Evolutionary conservation across 805 yeast genomes (phyloP).

Genomic region (Cyberlindnera subsufficiens): DNA sequence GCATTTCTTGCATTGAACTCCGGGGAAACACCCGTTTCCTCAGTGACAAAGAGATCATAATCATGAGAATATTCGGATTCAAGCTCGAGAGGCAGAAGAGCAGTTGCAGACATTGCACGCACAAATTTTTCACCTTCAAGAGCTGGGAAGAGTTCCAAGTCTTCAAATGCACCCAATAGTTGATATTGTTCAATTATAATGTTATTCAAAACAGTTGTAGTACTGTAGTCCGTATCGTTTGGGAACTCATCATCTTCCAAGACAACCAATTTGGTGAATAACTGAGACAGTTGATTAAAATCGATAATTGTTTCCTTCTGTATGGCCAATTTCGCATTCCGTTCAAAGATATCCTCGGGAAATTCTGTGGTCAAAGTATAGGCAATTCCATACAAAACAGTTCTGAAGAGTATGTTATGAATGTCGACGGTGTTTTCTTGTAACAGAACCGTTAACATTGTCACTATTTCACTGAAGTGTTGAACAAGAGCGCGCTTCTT

Average conservation of each 20-base stretch:
- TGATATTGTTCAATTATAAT: slow-evolving; percentile 30
- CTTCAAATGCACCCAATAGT: slow-evolving; percentile 23
- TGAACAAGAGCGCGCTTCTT: slow-evolving; percentile 25
- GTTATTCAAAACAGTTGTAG: slow-evolving; percentile 13
- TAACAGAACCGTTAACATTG: slow-evolving; percentile 10
- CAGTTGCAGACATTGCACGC: slow-evolving; percentile 12
- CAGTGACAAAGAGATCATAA: slow-evolving; percentile 64
- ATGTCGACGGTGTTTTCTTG: slow-evolving; percentile 8
- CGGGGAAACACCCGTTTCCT: slow-evolving; percentile 63
- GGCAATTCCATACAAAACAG: slow-evolving; percentile 13
- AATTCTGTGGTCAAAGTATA: slow-evolving; percentile 17
- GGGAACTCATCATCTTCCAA: slow-evolving; percentile 7
- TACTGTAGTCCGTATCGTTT: slow-evolving; percentile 13
- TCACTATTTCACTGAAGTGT: slow-evolving; percentile 18
- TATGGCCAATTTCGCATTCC: slow-evolving; percentile 8
- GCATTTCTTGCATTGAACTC: slow-evolving; percentile 55
- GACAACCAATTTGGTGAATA: slow-evolving; percentile 10
- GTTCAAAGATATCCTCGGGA: slow-evolving; percentile 18
- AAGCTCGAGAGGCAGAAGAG: slow-evolving; percentile 24
- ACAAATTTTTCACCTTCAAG: slow-evolving; percentile 1
- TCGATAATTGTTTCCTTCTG: slow-evolving; percentile 10
- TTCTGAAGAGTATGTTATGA: slow-evolving; percentile 10
- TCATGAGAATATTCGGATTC: slow-evolving; percentile 51
- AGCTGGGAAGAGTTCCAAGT: slow-evolving; percentile 2
- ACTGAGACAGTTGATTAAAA: slow-evolving; percentile 8